phyloP scores from a whole-genome alignment of 305 asterid genomes.

The Fraxinus velutina region DNA sequence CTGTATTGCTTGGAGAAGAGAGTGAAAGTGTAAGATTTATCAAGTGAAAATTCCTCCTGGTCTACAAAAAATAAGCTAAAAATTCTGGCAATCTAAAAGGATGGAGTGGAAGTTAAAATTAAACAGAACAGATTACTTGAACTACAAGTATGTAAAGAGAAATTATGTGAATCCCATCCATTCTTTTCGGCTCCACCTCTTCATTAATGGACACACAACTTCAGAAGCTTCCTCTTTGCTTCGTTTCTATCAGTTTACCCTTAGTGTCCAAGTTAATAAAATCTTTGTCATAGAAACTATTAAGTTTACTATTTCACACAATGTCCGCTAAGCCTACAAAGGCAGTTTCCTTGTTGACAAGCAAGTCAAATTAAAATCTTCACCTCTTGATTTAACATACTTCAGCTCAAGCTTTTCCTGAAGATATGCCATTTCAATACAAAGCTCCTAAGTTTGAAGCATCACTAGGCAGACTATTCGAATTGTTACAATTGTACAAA shows the following conservation, averaged over 20 bases:
- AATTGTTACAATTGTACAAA: background rate
- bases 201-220: background rate
- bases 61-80: background rate
- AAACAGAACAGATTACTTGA: background rate
- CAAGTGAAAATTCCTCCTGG: background rate
- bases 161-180: background rate
- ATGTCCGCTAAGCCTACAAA: background rate
- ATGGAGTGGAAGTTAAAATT: background rate
- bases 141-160: background rate
- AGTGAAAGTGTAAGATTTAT: background rate
- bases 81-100: background rate
- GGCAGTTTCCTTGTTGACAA: background rate
- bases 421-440: background rate
- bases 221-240: background rate
- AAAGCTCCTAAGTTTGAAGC: background rate
- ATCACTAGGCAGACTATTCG: background rate
- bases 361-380: background rate
- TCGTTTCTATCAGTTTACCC: background rate
- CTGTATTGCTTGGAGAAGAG: background rate
- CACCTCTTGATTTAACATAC: background rate
- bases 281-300: background rate
- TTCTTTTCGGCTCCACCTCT: background rate
- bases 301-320: background rate
- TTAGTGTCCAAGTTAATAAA: background rate
- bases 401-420: background rate